phyloP scores from a whole-genome alignment of 176 grass and related monocot species.

The Carex littledalei region DNA sequence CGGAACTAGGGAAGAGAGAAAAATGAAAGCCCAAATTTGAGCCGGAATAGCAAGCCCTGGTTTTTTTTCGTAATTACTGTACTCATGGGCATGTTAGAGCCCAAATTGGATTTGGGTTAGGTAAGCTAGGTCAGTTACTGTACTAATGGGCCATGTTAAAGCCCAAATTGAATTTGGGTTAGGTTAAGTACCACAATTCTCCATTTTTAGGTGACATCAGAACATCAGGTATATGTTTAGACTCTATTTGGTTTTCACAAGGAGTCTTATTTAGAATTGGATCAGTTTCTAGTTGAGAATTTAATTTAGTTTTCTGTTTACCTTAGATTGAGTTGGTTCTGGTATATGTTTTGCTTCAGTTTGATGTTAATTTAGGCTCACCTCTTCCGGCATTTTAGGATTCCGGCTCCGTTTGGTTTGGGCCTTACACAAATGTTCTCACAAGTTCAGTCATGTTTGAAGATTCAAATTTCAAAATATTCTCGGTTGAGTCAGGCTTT shows the following conservation, averaged over 20 bases:
- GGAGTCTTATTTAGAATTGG: neutral
- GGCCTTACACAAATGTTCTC: neutral
- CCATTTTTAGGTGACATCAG: too few species aligned
- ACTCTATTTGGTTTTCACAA: neutral
- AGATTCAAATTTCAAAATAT: neutral
- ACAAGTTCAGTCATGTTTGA: neutral
- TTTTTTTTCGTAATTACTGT: neutral
- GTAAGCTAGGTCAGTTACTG: too few species aligned
- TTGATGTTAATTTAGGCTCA: neutral
- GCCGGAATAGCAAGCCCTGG: neutral
- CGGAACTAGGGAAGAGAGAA: neutral
- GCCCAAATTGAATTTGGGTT: too few species aligned
- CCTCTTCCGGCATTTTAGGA: neutral
- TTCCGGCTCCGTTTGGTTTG: neutral
- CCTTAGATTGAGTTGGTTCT: neutral
- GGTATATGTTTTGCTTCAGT: neutral
- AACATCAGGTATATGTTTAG: too few species aligned
- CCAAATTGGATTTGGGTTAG: neutral
- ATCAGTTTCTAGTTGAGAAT: neutral
- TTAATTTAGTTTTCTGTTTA: neutral
- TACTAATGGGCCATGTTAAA: too few species aligned
- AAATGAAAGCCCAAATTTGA: neutral
- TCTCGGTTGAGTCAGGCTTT: neutral
- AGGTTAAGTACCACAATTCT: too few species aligned
- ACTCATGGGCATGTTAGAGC: neutral